Evolutionary conservation across 1,284 basidiomycete species (phyloP).

Genomic region (Marasmius tenuissimus): DNA sequence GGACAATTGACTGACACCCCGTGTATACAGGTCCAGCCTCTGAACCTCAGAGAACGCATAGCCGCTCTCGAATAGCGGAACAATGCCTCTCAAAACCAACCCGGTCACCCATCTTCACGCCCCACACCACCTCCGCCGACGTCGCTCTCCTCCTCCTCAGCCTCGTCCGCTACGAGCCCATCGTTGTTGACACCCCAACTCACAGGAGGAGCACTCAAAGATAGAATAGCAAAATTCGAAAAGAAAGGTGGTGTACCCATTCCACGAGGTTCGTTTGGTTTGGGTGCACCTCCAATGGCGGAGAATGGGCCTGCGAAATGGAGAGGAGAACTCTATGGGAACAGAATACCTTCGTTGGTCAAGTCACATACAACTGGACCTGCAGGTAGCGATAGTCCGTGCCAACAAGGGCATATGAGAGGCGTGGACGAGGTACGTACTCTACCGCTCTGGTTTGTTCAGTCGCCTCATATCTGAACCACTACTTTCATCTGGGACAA

Average conservation of each 20-base stretch:
- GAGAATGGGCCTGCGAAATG: slow-evolving; percentile 46
- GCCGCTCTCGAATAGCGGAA: slow-evolving; percentile 69
- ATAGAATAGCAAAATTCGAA: slow-evolving; percentile 78
- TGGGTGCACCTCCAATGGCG: slow-evolving; percentile 60
- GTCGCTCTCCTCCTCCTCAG: slow-evolving; percentile 23
- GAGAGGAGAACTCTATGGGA: slow-evolving; percentile 69
- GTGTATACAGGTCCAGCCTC: slow-evolving; percentile 33
- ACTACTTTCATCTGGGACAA: too few relatives aligned
- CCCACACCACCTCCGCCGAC: too few relatives aligned
- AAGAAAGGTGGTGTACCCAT: slow-evolving; percentile 71
- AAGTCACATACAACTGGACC: slow-evolving; percentile 33
- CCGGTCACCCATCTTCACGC: too few relatives aligned
- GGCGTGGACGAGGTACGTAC: too few relatives aligned
- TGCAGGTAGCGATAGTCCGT: too few relatives aligned
- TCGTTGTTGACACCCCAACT: neutral
- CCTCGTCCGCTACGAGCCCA: slow-evolving; percentile 13
- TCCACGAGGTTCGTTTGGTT: slow-evolving; percentile 71
- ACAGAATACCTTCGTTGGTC: slow-evolving; percentile 55
- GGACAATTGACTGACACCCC: too few relatives aligned
- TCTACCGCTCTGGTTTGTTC: too few relatives aligned
- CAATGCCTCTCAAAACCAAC: slow-evolving; percentile 30
- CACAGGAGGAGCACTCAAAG: slow-evolving; percentile 46
- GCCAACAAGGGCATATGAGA: too few relatives aligned
- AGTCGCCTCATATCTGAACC: too few relatives aligned
- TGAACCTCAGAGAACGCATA: slow-evolving; percentile 74